Conservation (phyloP, 768 basidiomycete genomes). For the Pleurotus tuber-regium region DNA sequence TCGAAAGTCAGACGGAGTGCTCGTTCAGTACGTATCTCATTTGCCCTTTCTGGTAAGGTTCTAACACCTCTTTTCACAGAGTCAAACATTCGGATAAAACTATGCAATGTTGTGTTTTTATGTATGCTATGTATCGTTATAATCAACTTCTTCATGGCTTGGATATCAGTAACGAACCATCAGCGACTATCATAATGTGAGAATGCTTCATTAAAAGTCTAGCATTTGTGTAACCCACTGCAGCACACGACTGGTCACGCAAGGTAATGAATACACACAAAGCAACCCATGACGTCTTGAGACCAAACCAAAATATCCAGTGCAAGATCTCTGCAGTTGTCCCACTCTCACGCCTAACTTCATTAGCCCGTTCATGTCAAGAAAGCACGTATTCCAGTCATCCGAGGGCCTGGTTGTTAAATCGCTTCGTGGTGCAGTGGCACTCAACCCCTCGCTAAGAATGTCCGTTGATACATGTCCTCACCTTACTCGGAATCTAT, state of each 20-base stretch:
- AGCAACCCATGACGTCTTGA: too few species aligned
- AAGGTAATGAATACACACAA: too few species aligned
- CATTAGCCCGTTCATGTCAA: too few species aligned
- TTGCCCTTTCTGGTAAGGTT: not conserved
- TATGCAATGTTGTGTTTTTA: not conserved
- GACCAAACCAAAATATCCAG: not conserved
- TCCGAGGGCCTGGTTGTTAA: conserved; percentile 41
- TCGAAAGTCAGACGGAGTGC: conserved; percentile 92
- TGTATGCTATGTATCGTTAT: not conserved
- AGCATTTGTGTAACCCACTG: too few species aligned
- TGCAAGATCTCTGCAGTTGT: conserved; percentile 13
- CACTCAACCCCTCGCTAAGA: conserved; percentile 36
- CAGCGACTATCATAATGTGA: too few species aligned
- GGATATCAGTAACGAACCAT: too few species aligned
- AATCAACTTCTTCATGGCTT: too few species aligned
- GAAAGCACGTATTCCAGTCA: conserved; percentile 40
- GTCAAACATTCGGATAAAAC: conserved; percentile 84
- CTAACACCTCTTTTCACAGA: conserved; percentile 38
- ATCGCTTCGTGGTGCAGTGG: conserved; percentile 38
- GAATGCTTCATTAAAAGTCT: too few species aligned
- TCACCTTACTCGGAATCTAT: too few species aligned
- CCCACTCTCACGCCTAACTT: too few species aligned
- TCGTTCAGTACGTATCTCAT: conserved; percentile 55
- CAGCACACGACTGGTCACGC: too few species aligned
- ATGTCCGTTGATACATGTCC: conserved; percentile 27